Evolutionary conservation across 352 stramenopile genomes (phyloP).

Genomic region (Peronospora destructor): DNA sequence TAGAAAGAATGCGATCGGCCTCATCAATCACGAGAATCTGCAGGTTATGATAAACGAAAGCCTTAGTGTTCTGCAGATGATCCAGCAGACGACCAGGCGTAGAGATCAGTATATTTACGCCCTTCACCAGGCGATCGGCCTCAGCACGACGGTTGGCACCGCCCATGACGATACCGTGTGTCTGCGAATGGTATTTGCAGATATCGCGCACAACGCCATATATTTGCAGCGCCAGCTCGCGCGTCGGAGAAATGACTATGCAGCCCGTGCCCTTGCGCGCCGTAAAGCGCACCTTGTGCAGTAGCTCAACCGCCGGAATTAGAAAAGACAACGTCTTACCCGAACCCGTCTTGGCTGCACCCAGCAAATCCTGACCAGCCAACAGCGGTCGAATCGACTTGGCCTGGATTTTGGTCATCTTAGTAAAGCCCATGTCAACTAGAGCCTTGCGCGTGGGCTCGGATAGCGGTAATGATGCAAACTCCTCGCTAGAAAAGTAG

Average conservation of each 20-base stretch:
- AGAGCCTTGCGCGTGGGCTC: slow-evolving; percentile 87
- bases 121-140: slow-evolving; percentile 90
- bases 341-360: slow-evolving; percentile 94
- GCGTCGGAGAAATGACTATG: slow-evolving; percentile 96
- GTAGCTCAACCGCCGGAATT: slow-evolving; percentile 94
- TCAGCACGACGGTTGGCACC: slow-evolving; percentile 96
- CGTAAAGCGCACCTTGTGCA: slow-evolving; percentile 95
- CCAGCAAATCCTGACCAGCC: slow-evolving; percentile 94
- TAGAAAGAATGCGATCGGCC: slow-evolving; percentile 97
- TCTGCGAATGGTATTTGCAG: slow-evolving; percentile 92
- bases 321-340: slow-evolving; percentile 99
- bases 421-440: slow-evolving; percentile 87
- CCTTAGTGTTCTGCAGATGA: slow-evolving; percentile 97
- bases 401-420: slow-evolving; percentile 97
- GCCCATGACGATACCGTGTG: slow-evolving; percentile 96
- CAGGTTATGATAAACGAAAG: slow-evolving; percentile 94
- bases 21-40: slow-evolving; percentile 98
- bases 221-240: slow-evolving; percentile 98
- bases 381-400: slow-evolving; percentile 95
- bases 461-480: slow-evolving; percentile 88
- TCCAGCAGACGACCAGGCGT: slow-evolving; percentile 97
- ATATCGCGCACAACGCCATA: slow-evolving; percentile 97
- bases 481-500: slow-evolving; percentile 87
- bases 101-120: slow-evolving; percentile 96
- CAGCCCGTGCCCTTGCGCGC: slow-evolving; percentile 94